These are phyloP conservation scores for Malus hybrid DNA, from an alignment of 331 rosid genomes.

Conservation along the genomic window DNA sequence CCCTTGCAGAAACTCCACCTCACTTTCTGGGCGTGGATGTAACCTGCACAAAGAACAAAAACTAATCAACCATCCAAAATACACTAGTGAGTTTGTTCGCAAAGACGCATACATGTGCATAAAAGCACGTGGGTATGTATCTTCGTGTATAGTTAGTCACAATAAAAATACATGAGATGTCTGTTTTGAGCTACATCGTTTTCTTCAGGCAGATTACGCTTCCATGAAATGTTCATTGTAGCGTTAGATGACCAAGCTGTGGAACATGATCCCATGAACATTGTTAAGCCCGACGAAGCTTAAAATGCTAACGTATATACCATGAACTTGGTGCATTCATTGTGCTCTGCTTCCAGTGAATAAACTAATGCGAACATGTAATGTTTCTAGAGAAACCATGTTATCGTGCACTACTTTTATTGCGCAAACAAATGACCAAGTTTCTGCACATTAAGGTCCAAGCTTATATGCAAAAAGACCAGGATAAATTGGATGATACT, in stretches of 20 bases:
- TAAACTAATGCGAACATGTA: background rate
- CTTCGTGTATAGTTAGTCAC: too few species aligned
- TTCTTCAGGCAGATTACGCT: background rate
- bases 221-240: background rate
- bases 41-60: conserved; percentile 43
- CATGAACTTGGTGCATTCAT: background rate
- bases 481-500: background rate
- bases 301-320: background rate
- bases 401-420: background rate
- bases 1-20: conserved; percentile 72
- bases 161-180: background rate
- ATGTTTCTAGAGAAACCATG: background rate
- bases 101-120: background rate
- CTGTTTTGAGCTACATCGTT: background rate
- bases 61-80: background rate
- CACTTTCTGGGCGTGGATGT: conserved; percentile 78
- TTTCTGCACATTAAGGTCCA: background rate
- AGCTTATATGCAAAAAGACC: background rate
- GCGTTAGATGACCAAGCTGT: background rate
- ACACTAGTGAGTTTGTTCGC: background rate
- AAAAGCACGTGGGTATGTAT: background rate
- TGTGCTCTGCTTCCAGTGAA: background rate
- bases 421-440: background rate
- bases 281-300: background rate
- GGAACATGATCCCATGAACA: background rate